Base-by-base conservation (phyloP, 2,329 filamentous ascomycete genomes). In the Pochonia chlamydosporia region DNA sequence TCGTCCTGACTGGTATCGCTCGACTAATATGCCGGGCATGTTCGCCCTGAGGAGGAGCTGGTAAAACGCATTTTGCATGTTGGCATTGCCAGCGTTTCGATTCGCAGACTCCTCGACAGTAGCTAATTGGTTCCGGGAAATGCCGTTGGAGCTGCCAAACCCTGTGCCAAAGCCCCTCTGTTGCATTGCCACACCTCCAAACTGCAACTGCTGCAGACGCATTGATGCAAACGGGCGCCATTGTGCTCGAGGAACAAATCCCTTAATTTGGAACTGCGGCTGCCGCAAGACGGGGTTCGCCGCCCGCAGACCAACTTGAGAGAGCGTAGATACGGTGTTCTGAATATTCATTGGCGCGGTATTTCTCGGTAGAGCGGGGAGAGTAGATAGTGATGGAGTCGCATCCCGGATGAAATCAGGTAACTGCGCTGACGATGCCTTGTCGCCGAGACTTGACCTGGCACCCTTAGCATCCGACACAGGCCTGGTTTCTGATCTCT, bases 31-130 rank as follows among this genome's bases (percentile, higher is more conserved):
- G 44, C 90, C 85, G 16, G 92, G 89, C 87, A 96, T 91, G 60
- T 95, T 93, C 44, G 92, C 90, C 62, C 87, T 87, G 47, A 96
- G 76, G 13, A 99, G 79, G 40, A 91, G 85, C 63, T 92, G 86
- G 64, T 99, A 99, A 65, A 99, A 96, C 14, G 88, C 85, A 64
- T 92, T 93, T 65, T 99, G 93, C 18, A 90, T 84, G 37, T 86
- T 87, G 24, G 90, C 85, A 65, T 89, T 97, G 50, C 75, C 79
- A 2, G 93, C 89, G 59, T 96, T 95, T 66, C 89, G 87, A 69
- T 97, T 99, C 31, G 93, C 95, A 21, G 87, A 86, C 64, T 91
- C 86, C 69, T 99, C 93, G 56, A 91, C 79, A 55, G 89, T 87
- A 28, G 90, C 89, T 28, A 99, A 79, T 48, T 92, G 73, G 53